Conservation (phyloP, 1,284 basidiomycete genomes). For the Microstroma glucosiphilum region DNA sequence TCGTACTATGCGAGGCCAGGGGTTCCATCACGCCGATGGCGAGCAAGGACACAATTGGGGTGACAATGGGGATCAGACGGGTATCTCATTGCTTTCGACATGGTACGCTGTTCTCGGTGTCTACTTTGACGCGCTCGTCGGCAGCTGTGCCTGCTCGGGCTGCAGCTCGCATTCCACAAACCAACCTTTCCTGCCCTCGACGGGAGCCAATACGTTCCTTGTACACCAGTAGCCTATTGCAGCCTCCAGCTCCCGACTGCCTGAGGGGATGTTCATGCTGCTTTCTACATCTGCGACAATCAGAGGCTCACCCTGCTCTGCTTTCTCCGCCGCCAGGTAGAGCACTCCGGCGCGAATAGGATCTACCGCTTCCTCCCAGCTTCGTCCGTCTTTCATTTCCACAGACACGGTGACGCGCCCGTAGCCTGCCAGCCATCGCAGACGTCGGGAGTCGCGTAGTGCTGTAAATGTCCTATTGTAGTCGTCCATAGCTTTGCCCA, state of each 20-base stretch:
- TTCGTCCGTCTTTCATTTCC: constrained; percentile 12
- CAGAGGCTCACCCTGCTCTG: neutral
- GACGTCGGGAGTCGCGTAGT: neutral
- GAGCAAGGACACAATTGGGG: no score
- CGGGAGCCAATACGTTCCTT: neutral
- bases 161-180: constrained; percentile 1
- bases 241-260: neutral
- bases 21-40: no score
- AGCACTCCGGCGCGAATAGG: constrained; percentile 10
- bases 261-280: neutral
- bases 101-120: no score
- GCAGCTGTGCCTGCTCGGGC: no score
- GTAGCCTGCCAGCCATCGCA: constrained; percentile 10
- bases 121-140: no score
- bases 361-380: constrained; percentile 3
- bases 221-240: neutral
- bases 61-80: no score
- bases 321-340: neutral
- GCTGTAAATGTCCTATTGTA: constrained; percentile 9
- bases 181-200: constrained; percentile 3
- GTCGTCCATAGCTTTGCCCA: constrained; percentile 5
- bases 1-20: no score
- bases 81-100: no score
- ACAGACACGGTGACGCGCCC: constrained; percentile 3
- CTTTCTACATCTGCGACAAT: neutral